Base-by-base conservation (phyloP, 768 basidiomycete genomes). In the Kwoniella sp. region DNA sequence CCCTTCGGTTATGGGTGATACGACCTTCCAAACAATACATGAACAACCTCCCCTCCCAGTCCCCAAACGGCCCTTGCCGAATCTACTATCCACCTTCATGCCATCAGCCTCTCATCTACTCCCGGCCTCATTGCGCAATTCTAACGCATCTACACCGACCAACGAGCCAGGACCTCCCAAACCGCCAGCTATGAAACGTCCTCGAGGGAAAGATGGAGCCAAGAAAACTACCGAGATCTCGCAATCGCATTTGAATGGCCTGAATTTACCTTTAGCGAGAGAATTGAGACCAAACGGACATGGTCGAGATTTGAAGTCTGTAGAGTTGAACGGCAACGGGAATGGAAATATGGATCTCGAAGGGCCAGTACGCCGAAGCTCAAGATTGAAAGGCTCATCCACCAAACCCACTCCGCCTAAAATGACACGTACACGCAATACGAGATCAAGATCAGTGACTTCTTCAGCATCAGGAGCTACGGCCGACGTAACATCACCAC, bases 171-270 rank as follows among this genome's bases (percentile, higher is more conserved):
- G 48, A 20, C 58, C 70, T 13, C 41, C 63, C 13, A 70, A 69
- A 57, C 67, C 67, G 11, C 75, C 75, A 15, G 75, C 72, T 1
- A 72, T 76, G 75, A 76, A 76, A 51, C 65, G 75, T 25, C 69
- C 75, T 37, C 54, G 75, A 58, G 75, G 66, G 28, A 57, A 54
- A 50, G 59, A 53, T 22, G 65, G 53, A 20, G 26, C 29, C 3
- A 57, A 57, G 37, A 67, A 60, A 51, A 7, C 66, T 2, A 25
- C 31, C 9, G 69, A 70, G 23, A 9, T 63, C 28, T 54, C 63
- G 4, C 51, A 56, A 17, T 15, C 58, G 4, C 58, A 58, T 12
- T 17, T 54, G 23, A 65, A 65, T 23, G 63, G 57, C 2, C 4
- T 30, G 22, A 58, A 52, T 31, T 34, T 65, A 25, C 63, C 63